phyloP scores from a whole-genome alignment of 2,329 filamentous ascomycete genomes.

The Fusarium musae region DNA sequence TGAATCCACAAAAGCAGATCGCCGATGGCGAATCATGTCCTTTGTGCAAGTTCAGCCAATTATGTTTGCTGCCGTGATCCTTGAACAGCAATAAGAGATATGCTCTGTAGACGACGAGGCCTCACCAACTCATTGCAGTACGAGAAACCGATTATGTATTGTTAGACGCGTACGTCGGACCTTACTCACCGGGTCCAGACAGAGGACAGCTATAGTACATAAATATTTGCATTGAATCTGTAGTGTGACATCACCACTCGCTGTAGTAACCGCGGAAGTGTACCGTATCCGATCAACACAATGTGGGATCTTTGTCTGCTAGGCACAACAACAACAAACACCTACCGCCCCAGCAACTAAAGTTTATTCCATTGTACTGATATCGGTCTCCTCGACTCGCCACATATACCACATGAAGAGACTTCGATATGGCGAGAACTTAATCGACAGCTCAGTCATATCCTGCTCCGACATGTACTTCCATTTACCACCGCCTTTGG shows the following conservation, averaged over 20 bases:
- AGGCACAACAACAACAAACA: slow-evolving; percentile 23
- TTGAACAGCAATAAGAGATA: background rate
- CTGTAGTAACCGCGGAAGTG: background rate
- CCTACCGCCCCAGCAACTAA: slow-evolving; percentile 28
- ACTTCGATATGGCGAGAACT: slow-evolving; percentile 87
- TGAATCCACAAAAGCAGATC: slow-evolving; percentile 29
- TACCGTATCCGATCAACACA: slow-evolving; percentile 16
- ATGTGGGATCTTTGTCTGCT: slow-evolving; percentile 6
- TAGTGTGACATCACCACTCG: slow-evolving; percentile 36
- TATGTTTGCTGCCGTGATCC: background rate
- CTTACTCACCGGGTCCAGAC: slow-evolving; percentile 4
- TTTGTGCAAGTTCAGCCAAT: slow-evolving; percentile 9
- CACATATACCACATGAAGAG: slow-evolving; percentile 99
- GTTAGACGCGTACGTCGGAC: background rate
- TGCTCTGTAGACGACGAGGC: slow-evolving; percentile 3
- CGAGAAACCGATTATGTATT: slow-evolving; percentile 8
- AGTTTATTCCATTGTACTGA: slow-evolving; percentile 65
- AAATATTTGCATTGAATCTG: background rate
- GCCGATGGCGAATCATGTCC: slow-evolving; percentile 31
- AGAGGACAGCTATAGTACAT: background rate
- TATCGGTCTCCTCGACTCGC: slow-evolving; percentile 83
- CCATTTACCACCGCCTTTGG: slow-evolving; percentile 85
- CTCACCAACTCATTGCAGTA: background rate
- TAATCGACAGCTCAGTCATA: slow-evolving; percentile 84
- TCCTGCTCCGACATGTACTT: slow-evolving; percentile 97